Base-by-base conservation (phyloP, 768 basidiomycete genomes). In the Baorangia bicolor region DNA sequence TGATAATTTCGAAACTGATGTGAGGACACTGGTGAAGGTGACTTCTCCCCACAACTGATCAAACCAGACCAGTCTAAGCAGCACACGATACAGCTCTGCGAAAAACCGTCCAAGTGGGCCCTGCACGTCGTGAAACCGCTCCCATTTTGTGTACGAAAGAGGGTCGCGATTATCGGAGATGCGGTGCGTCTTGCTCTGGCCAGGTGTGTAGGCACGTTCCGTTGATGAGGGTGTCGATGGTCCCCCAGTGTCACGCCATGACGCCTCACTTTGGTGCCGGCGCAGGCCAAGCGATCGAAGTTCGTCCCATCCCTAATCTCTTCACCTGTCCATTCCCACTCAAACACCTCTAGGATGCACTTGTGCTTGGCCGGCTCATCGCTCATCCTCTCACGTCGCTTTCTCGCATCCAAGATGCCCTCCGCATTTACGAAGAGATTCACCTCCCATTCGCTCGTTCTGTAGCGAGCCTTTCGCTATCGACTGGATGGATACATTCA, bases 71-170 rank as follows among this genome's bases (percentile, higher is more conserved):
- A 5, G 12, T 21, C 12, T 30, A 10, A 30, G 2, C 13, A 5
- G 2, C 4, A 9, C 20, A 18, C 11, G n/a, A 33, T 14, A 12
- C 4, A 79, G 77, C 71, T 70, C 41, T 68, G 74, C 27, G 65
- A 72, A 11, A 62, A 64, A 10, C 69, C 75, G 1, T 74, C 69
- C 31, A 75, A 66, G 62, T 82, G 81, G 79, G 74, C 75, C 5
- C 62, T 83, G 33, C 75, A 78, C 49, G 68, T 69, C 25, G 61
- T 83, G 25, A 71, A 71, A 16, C n/a, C n/a, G n/a, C n/a, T n/a
- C n/a, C n/a, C n/a, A n/a, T n/a, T n/a, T n/a, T n/a, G n/a, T n/a
- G n/a, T n/a, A n/a, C n/a, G n/a, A n/a, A n/a, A n/a, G n/a, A n/a
- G n/a, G n/a, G n/a, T n/a, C n/a, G n/a, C n/a, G n/a, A n/a, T n/a